Base-by-base conservation (phyloP, 345 rosid genomes). In the Citrus australasica region DNA sequence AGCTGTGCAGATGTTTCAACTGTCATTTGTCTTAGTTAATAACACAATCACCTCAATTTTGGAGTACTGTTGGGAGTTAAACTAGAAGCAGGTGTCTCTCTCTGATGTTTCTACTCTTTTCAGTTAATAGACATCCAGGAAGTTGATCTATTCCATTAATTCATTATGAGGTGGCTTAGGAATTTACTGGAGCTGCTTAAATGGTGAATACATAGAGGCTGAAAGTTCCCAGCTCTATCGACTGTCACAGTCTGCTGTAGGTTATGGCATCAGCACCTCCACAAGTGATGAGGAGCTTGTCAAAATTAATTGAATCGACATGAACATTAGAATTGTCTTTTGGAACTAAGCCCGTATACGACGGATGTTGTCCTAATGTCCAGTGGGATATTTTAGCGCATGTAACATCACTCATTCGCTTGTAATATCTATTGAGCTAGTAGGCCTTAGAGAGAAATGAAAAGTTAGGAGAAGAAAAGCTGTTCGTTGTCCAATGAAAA, bases 1-100 rank as follows among this genome's bases (percentile, higher is more conserved):
- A 32, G 51, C 51, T 13, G 51, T 46, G 51, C 51, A 62, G 75
- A 17, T 38, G 22, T 71, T 65, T n/a, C 22, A 73, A 63, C 53
- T 68, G 11, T 30, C 60, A 32, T 48, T 16, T 24, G 62, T 59
- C 37, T 11, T 60, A n/a, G 25, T 78, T 80, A 80, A 68, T 75
- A 79, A 71, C 81, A 75, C 63, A 71, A 70, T 75, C 68, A 42
- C 69, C 53, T 67, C 75, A 66, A 70, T 58, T 73, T 42, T 77
- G 71, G 74, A 59, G 79, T 40, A 51, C 28, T 55, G 61, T 56
- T 74, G 69, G 77, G 76, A 82, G 74, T 81, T 82, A 40, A 46
- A 35, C 38, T 67, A 80, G 84, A 73, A 73, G 66, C 64, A 33
- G 62, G 79, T 22, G 38, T 11, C 79, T 11, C 79, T 56, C 69